These are phyloP conservation scores for Boletellus emodensis DNA, from an alignment of 768 basidiomycete species.

Conservation along the genomic window DNA sequence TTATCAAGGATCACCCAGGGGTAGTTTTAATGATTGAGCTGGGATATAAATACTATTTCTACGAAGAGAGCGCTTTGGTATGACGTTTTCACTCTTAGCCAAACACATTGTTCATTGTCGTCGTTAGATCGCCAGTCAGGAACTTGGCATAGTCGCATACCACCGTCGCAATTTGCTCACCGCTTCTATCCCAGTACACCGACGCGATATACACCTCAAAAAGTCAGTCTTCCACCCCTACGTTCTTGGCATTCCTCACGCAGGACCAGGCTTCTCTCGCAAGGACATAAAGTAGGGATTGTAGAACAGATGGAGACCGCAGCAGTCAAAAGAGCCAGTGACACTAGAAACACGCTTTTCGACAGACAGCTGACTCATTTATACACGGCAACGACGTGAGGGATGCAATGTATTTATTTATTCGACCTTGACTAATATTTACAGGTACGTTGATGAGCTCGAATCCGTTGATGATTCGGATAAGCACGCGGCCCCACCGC, in stretches of 20 bases:
- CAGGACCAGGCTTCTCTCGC: slow-evolving; percentile 57
- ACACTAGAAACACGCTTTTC: slow-evolving; percentile 71
- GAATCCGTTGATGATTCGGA: slow-evolving; percentile 63
- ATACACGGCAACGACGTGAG: slow-evolving; percentile 87
- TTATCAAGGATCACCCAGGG: slow-evolving; percentile 64
- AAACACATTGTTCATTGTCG: slow-evolving; percentile 8
- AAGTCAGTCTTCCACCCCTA: slow-evolving; percentile 46
- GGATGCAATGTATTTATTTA: background rate
- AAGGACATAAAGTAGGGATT: slow-evolving; percentile 80
- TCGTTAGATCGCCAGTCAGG: slow-evolving; percentile 63
- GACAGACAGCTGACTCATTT: slow-evolving; percentile 70
- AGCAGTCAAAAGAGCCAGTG: slow-evolving; percentile 79
- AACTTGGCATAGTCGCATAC: slow-evolving; percentile 76
- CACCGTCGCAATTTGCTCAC: slow-evolving; percentile 67
- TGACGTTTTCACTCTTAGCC: slow-evolving; percentile 1
- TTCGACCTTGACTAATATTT: slow-evolving; percentile 6
- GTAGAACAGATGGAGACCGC: slow-evolving; percentile 84
- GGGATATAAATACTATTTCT: slow-evolving; percentile 83
- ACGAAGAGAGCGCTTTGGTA: slow-evolving; percentile 79
- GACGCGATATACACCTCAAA: slow-evolving; percentile 68
- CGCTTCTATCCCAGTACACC: slow-evolving; percentile 69
- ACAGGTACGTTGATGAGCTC: slow-evolving; percentile 80
- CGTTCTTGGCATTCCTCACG: background rate
- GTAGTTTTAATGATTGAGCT: slow-evolving; percentile 76
- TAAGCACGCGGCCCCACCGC: slow-evolving; percentile 53